These are phyloP conservation scores for Karstenula rhodostoma DNA, from an alignment of 2,329 filamentous ascomycete genomes.

Conservation along the genomic window DNA sequence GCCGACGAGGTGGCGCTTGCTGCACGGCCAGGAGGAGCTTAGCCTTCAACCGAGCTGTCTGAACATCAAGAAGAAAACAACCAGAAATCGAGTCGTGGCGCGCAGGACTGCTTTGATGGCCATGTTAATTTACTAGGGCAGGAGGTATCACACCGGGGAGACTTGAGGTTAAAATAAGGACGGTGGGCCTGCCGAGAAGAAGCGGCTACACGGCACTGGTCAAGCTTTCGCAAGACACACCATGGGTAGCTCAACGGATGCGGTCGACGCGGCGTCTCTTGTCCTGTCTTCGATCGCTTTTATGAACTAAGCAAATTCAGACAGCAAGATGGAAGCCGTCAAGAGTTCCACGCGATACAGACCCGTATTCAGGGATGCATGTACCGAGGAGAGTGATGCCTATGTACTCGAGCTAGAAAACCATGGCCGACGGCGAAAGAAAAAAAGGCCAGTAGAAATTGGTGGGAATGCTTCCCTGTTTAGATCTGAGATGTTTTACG, in stretches of 20 bases:
- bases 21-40: not conserved
- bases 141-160: not conserved
- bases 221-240: slow-evolving; percentile 2
- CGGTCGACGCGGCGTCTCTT: not conserved
- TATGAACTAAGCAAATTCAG: not conserved
- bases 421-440: too few relatives aligned
- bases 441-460: too few relatives aligned
- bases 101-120: not conserved
- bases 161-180: slow-evolving; percentile 4
- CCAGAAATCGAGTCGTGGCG: not conserved
- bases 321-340: not conserved
- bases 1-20: too few relatives aligned
- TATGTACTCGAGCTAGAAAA: too few relatives aligned
- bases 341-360: too few relatives aligned
- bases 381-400: too few relatives aligned
- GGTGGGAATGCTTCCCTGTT: too few relatives aligned
- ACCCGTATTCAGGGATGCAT: too few relatives aligned
- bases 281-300: not conserved
- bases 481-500: too few relatives aligned
- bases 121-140: not conserved
- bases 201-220: slow-evolving; percentile 4
- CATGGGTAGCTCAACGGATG: not conserved
- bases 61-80: not conserved
- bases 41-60: not conserved
- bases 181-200: not conserved